Percentiles rank a stretch among this genome's conserved stretches.
Evolutionary conservation across 2,329 filamentous ascomycete genomes (phyloP).

Genomic region (Boeremia lycopersici): DNA sequence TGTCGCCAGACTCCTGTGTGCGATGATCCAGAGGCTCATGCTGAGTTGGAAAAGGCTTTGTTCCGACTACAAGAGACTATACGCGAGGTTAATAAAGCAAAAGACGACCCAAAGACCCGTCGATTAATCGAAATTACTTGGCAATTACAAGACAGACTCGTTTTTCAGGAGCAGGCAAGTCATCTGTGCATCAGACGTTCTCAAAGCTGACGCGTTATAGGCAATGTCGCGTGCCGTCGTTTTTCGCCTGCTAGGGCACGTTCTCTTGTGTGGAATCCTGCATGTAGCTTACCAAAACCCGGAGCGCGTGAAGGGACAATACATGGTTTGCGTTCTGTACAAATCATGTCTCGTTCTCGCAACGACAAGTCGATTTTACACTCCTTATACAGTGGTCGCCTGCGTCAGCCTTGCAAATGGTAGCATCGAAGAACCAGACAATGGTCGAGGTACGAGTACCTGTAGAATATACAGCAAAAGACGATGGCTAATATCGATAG

Average conservation of each 20-base stretch:
- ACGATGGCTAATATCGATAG: constrained; percentile 53
- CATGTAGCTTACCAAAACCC: constrained; percentile 81
- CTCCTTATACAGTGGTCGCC: constrained; percentile 74
- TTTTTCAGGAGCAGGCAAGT: constrained; percentile 72
- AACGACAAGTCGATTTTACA: constrained; percentile 66
- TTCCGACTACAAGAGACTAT: constrained; percentile 75
- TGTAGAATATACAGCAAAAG: neutral
- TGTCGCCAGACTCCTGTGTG: constrained; percentile 80
- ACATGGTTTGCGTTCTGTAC: constrained; percentile 87
- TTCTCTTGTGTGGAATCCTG: constrained; percentile 80
- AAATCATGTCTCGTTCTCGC: constrained; percentile 79
- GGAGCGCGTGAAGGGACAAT: constrained; percentile 72
- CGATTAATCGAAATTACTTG: constrained; percentile 79
- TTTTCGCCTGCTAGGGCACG: constrained; percentile 80
- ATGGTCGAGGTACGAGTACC: constrained; percentile 66
- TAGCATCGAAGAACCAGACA: constrained; percentile 74
- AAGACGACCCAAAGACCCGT: constrained; percentile 73
- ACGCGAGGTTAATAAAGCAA: constrained; percentile 81
- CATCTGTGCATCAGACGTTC: neutral
- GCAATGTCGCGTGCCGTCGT: constrained; percentile 47
- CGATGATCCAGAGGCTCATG: constrained; percentile 83
- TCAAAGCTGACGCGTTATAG: constrained; percentile 18
- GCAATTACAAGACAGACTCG: constrained; percentile 80
- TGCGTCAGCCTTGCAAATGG: constrained; percentile 72
- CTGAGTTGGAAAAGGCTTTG: constrained; percentile 76